Evolutionary conservation across 176 grass and related monocot species (phyloP).

Genomic region (Canna indica): DNA sequence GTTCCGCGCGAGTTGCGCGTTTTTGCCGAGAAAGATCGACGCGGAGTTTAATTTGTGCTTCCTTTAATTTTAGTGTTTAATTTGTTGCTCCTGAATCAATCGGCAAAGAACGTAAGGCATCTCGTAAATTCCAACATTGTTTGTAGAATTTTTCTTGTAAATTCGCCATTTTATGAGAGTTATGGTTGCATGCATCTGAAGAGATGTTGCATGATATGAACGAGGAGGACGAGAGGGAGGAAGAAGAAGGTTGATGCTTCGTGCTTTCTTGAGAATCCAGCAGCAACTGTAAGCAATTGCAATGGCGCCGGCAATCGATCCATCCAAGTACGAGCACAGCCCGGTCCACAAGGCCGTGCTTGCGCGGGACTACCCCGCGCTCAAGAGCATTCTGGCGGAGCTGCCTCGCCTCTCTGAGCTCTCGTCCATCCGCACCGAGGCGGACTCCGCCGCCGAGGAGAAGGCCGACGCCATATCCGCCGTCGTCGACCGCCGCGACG

Average conservation of each 20-base stretch:
- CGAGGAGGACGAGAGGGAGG: no score
- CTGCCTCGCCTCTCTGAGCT: constrained; percentile 8
- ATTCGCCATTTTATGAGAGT: no score
- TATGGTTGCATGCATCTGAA: no score
- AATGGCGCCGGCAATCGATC: background rate
- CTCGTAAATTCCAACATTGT: no score
- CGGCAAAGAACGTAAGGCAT: no score
- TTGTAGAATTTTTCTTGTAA: no score
- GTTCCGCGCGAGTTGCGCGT: no score
- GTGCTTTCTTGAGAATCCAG: background rate
- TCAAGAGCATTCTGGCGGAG: background rate
- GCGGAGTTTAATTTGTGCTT: no score
- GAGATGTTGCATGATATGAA: no score
- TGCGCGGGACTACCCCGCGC: background rate
- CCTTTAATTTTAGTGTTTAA: no score
- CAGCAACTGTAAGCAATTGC: background rate
- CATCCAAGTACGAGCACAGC: constrained; percentile 12
- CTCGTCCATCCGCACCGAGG: background rate
- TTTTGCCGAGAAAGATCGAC: no score
- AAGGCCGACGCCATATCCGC: constrained; percentile 5
- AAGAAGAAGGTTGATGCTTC: background rate
- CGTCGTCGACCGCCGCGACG: constrained; percentile 13
- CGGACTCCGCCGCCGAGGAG: background rate
- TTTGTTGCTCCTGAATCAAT: no score
- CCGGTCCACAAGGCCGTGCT: constrained; percentile 2